Conservation (phyloP, 306 rosid genomes). For the Amphicarpaea edgeworthii region DNA sequence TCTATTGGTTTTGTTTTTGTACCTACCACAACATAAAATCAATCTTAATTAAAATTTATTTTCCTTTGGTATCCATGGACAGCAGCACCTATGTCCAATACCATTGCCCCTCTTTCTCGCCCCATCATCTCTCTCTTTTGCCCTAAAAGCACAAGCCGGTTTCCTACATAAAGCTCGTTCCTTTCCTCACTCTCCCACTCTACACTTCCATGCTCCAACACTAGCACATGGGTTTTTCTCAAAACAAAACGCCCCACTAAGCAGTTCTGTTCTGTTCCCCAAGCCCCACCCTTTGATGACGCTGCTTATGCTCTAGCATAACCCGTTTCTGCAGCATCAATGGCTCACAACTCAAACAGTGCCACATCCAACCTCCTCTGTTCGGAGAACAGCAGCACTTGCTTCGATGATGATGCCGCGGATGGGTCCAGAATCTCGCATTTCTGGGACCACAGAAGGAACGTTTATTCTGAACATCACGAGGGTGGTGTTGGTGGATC, state of each 20-base stretch:
- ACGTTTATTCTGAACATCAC: conserved; percentile 33
- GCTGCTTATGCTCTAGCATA: conserved; percentile 47
- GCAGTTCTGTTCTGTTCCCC: conserved; percentile 53
- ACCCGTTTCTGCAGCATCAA: conserved; percentile 37
- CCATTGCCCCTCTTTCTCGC: conserved; percentile 26
- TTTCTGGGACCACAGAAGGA: conserved; percentile 49
- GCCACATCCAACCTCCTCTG: conserved; percentile 63
- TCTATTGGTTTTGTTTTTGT: not conserved
- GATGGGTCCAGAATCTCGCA: conserved; percentile 55
- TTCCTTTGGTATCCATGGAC: conserved; percentile 37
- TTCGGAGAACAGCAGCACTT: conserved; percentile 57
- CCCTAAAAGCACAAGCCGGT: conserved; percentile 62
- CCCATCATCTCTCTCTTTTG: conserved; percentile 39
- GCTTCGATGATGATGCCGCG: conserved; percentile 52
- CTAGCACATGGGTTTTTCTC: conserved; percentile 41
- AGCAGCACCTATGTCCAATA: not conserved
- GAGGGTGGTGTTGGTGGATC: conserved; percentile 56
- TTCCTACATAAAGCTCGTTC: conserved; percentile 64
- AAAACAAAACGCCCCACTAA: conserved; percentile 34
- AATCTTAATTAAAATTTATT: conserved; percentile 26
- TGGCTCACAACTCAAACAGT: conserved; percentile 65
- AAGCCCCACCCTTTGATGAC: conserved; percentile 51
- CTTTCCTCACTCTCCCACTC: conserved; percentile 43
- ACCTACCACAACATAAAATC: not conserved
- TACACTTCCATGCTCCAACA: conserved; percentile 33